Base-by-base conservation (phyloP, 1,139 yeast species). In the Nadsonia commutata region DNA sequence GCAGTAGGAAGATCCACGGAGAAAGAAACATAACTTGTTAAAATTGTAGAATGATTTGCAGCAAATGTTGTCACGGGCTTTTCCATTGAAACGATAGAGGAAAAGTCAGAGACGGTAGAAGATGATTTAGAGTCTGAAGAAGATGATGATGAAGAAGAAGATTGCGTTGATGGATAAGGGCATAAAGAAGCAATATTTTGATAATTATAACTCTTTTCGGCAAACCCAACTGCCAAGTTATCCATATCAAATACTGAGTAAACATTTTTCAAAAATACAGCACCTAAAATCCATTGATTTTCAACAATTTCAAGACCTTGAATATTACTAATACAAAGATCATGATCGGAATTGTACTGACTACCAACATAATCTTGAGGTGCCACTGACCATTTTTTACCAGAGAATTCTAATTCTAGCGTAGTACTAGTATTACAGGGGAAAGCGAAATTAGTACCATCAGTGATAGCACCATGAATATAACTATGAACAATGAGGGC, bases 291-390 rank as follows among this genome's bases (percentile, higher is more conserved):
- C 71, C 70, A 66, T 2, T 59, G 52, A 22, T 56, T 52, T 20
- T 55, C 51, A 17, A 52, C 48, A 18, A 50, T 46, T 31, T 43
- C 41, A 22, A 70, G 54, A 17, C 82, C 84, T 58, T 76, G 82
- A 44, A 78, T 68, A 53, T 76, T 77, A 9, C 81, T 74, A n/a
- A 78, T 76, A 62, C 85, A 79, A 55, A 70, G 67, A 0, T 78
- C 78, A 1, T 67, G 55, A 40, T 47, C 50, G 2, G 55, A 51
- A 1, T 67, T 46, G 51, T 75, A 72, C 16, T 64, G 65, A 13
- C 63, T 56, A 2, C 81, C 83, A 40, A 72, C 54, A 53, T 76
- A 75, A 45, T 66, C 67, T 1, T 53, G 49, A 0, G 76, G 62
- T 2, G 65, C 50, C n/a, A 78, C 52, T 11, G 70, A 53, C 67